Conservation (phyloP, 441 rosid genomes). For the Corymbia citriodora region DNA sequence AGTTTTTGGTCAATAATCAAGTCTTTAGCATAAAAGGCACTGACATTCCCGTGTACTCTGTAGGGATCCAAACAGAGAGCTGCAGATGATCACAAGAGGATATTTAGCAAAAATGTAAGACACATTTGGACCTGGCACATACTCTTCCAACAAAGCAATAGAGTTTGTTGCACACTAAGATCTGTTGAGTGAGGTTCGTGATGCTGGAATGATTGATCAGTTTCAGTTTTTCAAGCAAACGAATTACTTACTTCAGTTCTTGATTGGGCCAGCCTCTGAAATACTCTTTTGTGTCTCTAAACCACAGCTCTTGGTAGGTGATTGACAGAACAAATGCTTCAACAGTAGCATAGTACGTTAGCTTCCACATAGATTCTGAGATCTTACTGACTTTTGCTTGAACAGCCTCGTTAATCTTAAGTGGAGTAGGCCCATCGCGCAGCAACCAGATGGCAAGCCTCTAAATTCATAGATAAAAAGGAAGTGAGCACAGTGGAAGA, state of each 20-base stretch:
- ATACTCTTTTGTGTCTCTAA: slow-evolving; percentile 44
- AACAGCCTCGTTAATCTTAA: slow-evolving; percentile 43
- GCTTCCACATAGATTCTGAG: slow-evolving; percentile 91
- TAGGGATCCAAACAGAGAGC: background rate
- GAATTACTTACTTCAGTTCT: slow-evolving; percentile 69
- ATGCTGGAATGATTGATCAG: background rate
- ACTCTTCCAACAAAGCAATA: background rate
- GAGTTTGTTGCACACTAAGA: background rate
- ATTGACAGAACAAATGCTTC: slow-evolving; percentile 57
- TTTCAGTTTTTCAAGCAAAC: background rate
- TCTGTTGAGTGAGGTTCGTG: background rate
- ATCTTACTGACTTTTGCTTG: slow-evolving; percentile 55
- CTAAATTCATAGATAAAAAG: slow-evolving; percentile 23
- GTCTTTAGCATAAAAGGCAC: background rate
- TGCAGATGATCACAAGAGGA: background rate
- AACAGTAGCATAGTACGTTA: slow-evolving; percentile 57
- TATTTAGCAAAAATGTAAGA: background rate
- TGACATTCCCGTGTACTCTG: background rate
- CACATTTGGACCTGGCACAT: background rate
- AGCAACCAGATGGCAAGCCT: slow-evolving; percentile 59
- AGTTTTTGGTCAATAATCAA: background rate
- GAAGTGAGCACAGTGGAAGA: background rate
- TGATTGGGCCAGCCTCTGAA: slow-evolving; percentile 89
- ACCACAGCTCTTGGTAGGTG: slow-evolving; percentile 67
- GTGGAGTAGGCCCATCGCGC: slow-evolving; percentile 24